phyloP scores from a whole-genome alignment of 306 rosid genomes.

The Gynostemma pentaphyllum region DNA sequence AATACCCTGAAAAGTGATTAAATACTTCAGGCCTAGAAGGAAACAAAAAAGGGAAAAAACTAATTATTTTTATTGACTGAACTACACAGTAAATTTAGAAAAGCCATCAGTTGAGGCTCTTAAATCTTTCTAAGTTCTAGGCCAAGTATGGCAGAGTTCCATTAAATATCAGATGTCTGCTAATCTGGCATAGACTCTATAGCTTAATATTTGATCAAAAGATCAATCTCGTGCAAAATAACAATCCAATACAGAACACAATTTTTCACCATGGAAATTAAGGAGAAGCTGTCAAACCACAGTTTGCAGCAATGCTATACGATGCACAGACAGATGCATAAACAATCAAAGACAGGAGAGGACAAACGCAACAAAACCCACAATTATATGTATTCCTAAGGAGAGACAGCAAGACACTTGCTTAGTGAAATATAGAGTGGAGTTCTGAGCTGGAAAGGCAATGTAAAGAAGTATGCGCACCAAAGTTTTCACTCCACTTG shows the following conservation, averaged over 20 bases:
- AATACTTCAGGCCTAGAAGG: slow-evolving; percentile 14
- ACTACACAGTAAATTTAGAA: background rate
- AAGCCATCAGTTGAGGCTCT: background rate
- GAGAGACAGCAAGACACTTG: background rate
- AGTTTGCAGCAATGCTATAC: background rate
- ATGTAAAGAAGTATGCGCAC: slow-evolving; percentile 20
- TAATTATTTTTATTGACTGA: background rate
- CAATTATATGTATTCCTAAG: background rate
- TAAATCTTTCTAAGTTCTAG: background rate
- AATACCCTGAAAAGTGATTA: slow-evolving; percentile 44
- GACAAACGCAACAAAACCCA: background rate
- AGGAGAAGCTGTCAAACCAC: background rate
- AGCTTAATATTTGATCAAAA: background rate
- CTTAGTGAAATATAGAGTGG: background rate
- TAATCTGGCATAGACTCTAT: background rate
- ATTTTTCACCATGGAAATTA: background rate
- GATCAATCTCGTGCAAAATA: background rate
- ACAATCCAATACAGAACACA: background rate
- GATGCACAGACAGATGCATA: background rate
- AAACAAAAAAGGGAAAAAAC: slow-evolving; percentile 3
- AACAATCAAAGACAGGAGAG: too few relatives aligned
- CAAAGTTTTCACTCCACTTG: slow-evolving; percentile 60
- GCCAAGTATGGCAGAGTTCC: background rate
- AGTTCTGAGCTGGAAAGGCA: background rate
- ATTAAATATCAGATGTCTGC: background rate